Conservation (phyloP, 305 asterid genomes). For the Rubia tinctorum region DNA sequence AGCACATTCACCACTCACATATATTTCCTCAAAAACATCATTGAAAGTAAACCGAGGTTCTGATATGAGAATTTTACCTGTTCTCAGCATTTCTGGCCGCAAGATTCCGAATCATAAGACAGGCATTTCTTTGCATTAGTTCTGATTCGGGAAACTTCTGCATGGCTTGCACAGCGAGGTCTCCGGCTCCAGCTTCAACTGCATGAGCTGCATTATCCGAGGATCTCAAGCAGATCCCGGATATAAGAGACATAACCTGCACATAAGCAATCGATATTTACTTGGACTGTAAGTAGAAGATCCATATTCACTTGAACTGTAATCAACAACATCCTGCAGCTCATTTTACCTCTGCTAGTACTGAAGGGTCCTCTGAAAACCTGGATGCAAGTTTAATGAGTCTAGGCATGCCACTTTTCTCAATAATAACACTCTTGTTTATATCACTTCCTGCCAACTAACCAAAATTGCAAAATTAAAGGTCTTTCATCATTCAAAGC, state of each 20-base stretch:
- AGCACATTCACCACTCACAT: neutral
- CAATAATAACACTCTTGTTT: constrained; percentile 72
- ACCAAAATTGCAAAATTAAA: constrained; percentile 24
- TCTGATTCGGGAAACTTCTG: constrained; percentile 69
- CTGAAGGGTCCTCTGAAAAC: constrained; percentile 71
- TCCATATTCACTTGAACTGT: no score
- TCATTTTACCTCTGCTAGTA: constrained; percentile 73
- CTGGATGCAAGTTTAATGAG: constrained; percentile 68
- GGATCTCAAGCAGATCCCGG: constrained; percentile 76
- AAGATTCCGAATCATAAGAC: constrained; percentile 93
- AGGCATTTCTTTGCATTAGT: constrained; percentile 68
- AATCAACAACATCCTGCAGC: neutral
- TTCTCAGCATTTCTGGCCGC: constrained; percentile 87
- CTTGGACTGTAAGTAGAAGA: neutral
- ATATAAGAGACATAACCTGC: constrained; percentile 71
- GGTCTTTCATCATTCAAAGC: constrained; percentile 17
- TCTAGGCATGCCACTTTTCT: constrained; percentile 72
- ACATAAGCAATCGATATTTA: neutral
- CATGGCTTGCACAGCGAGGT: constrained; percentile 83
- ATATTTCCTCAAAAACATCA: neutral
- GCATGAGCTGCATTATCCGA: constrained; percentile 81
- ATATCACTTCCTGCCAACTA: constrained; percentile 98
- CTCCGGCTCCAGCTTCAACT: constrained; percentile 93
- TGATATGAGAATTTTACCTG: constrained; percentile 37
- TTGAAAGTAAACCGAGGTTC: neutral